Evolutionary conservation across 345 rosid species (phyloP).

Genomic region (Aethionema arabicum): DNA sequence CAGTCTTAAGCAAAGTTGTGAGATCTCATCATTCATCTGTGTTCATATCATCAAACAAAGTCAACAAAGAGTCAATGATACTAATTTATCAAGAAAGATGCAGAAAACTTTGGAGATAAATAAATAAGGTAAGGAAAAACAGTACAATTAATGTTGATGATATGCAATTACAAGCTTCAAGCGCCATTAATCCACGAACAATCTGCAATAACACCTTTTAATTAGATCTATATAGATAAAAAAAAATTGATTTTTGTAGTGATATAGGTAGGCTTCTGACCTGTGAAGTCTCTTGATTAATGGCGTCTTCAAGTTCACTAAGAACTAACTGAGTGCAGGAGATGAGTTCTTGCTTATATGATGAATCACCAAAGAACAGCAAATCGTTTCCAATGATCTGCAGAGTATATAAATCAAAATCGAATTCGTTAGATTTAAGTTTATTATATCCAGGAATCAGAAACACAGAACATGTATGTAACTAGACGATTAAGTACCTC

Average conservation of each 20-base stretch:
- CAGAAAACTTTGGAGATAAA: neutral
- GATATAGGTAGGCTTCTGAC: constrained; percentile 33
- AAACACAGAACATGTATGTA: constrained; percentile 2
- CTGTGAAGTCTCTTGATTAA: constrained; percentile 66
- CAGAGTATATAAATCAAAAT: constrained; percentile 11
- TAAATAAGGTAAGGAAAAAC: constrained; percentile 16
- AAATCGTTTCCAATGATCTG: constrained; percentile 65
- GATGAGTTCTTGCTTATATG: constrained; percentile 58
- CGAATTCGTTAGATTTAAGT: neutral
- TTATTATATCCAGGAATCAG: constrained; percentile 4
- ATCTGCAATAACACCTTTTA: constrained; percentile 39
- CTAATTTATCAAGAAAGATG: neutral
- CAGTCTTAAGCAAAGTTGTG: constrained; percentile 55
- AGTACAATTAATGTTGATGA: constrained; percentile 62
- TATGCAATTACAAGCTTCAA: constrained; percentile 88
- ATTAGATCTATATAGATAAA: neutral
- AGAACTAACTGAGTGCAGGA: constrained; percentile 44
- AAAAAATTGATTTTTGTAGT: constrained; percentile 13
- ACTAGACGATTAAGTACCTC: constrained; percentile 47
- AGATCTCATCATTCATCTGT: constrained; percentile 55
- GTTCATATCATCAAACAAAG: constrained; percentile 35
- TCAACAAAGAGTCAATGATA: neutral
- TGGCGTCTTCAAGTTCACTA: constrained; percentile 47
- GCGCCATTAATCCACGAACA: constrained; percentile 73
- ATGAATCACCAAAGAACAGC: constrained; percentile 60